Base-by-base conservation (phyloP, 768 basidiomycete species). In the Dictyophora rubrovolvata region DNA sequence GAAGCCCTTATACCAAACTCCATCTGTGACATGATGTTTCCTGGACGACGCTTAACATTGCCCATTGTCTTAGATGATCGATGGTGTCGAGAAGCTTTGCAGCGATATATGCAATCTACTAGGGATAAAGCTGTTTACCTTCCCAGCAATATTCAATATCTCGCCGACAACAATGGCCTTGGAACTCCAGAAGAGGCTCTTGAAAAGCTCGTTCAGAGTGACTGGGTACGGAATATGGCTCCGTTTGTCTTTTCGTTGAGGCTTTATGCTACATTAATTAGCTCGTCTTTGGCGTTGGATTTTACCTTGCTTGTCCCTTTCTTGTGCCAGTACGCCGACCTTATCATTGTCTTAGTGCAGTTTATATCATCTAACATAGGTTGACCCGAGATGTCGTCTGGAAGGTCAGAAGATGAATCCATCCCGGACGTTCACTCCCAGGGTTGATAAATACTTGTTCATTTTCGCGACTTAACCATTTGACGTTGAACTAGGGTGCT, bases 361-460 rank as follows among this genome's bases (percentile, higher is more conserved):
- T 22, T 51, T 21, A 28, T 12, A 42, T 42, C 4, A 12, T 42
- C 4, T 2, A n/a, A 42, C 28, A 14, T 60, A 83, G 81, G 74
- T 84, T 17, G 81, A 83, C 64, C 81, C 80, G 8, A 72, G 81
- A 33, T 79, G 77, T 60, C 72, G 84, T 37, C 67, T 87, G 0
- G 75, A 82, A 5, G 83, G 81, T 0, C 85, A 86, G 60, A 88
- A 87, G 68, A 86, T 86, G 82, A 87, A 87, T 57, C 86, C 85
- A 0, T 84, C 84, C 0, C 72, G 85, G 8, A 84, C 83, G 0
- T 83, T 74, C 60, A 87, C 86, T 0, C 82, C 84, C 9, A 72
- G 79, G 46, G 82, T 82, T 65, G 47, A 75, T 68, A 18, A 1
- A 21, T 8, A 42, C 20, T 2, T 4, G 0, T 6, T 23, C 33